Evolutionary conservation across 176 grass and related monocot species (phyloP).

Genomic region (Oryza longistaminata): DNA sequence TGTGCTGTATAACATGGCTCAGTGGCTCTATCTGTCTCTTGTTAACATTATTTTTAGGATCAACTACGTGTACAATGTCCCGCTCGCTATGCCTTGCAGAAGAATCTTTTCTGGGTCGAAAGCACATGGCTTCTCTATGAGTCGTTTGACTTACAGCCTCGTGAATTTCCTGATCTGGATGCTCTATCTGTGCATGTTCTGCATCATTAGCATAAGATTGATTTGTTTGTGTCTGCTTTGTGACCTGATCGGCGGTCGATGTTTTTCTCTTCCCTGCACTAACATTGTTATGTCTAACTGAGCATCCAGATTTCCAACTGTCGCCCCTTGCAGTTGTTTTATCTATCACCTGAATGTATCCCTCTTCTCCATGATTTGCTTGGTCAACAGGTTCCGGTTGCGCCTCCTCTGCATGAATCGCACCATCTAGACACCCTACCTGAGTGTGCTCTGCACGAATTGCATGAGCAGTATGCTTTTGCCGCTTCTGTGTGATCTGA

Average conservation of each 20-base stretch:
- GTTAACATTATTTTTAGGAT: not conserved
- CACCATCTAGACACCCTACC: constrained; percentile 10
- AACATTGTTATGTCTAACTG: constrained; percentile 8
- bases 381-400: not conserved
- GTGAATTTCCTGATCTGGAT: not conserved
- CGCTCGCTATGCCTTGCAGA: not conserved
- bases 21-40: constrained; percentile 24
- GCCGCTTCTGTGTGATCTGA: not conserved
- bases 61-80: not conserved
- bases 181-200: constrained; percentile 7
- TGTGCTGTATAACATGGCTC: constrained; percentile 12
- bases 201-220: not conserved
- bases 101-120: constrained; percentile 17
- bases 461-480: not conserved
- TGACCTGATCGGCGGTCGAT: not conserved
- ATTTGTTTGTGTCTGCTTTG: not conserved
- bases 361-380: constrained; percentile 18
- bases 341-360: not conserved
- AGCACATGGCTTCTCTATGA: not conserved
- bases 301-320: not conserved
- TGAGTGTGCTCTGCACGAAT: not conserved
- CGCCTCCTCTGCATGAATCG: not conserved
- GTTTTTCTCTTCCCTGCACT: not conserved
- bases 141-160: not conserved
- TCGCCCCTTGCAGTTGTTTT: not conserved